Evolutionary conservation across 2,329 filamentous ascomycete species (phyloP).

Genomic region (Colletotrichum tabaci): DNA sequence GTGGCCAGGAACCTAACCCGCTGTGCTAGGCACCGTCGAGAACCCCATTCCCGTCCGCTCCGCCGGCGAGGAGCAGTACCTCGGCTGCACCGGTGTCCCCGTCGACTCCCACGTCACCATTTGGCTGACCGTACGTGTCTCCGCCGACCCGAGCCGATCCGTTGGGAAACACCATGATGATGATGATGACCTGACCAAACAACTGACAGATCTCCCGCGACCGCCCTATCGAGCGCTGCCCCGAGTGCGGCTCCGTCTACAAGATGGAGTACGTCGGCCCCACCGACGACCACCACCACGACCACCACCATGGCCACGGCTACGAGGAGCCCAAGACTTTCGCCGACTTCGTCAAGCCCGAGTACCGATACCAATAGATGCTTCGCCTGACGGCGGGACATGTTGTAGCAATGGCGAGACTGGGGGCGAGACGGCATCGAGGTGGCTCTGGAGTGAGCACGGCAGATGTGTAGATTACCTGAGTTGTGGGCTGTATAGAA

Average conservation of each 20-base stretch:
- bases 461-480: conserved; percentile 59
- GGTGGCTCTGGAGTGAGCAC: conserved; percentile 38
- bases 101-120: conserved; percentile 91
- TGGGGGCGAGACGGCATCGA: conserved; percentile 38
- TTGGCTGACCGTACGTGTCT: conserved; percentile 86
- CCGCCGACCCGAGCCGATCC: conserved; percentile 30
- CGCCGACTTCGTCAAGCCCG: conserved; percentile 93
- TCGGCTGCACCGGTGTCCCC: conserved; percentile 94
- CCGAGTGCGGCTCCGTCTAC: conserved; percentile 95
- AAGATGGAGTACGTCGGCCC: conserved; percentile 98
- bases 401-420: conserved; percentile 30
- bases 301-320: conserved; percentile 70
- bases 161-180: neutral
- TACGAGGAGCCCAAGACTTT: conserved; percentile 95
- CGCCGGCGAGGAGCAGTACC: conserved; percentile 95
- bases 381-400: conserved; percentile 21
- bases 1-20: conserved; percentile 44
- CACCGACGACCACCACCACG: conserved; percentile 77
- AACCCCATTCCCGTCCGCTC: conserved; percentile 93
- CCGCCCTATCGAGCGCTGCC: conserved; percentile 94
- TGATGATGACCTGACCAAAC: conserved; percentile 23
- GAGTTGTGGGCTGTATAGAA: conserved; percentile 47
- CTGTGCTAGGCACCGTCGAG: conserved; percentile 81
- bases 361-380: conserved; percentile 83
- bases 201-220: conserved; percentile 81